Evolutionary conservation across 768 basidiomycete species (phyloP).

Genomic region (Boletales sp.): DNA sequence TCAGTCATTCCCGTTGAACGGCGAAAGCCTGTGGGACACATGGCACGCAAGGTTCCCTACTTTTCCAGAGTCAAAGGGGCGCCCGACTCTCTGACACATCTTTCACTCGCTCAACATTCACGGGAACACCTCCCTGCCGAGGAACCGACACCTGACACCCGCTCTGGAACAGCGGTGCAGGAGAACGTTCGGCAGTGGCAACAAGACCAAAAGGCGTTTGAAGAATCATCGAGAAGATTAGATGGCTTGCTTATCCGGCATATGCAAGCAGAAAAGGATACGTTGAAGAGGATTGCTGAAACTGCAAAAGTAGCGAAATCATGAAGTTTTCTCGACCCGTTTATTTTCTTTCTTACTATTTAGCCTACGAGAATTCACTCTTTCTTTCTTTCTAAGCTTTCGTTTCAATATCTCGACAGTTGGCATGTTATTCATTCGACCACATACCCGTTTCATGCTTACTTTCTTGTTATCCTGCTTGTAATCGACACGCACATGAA

Average conservation of each 20-base stretch:
- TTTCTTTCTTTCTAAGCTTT: not conserved
- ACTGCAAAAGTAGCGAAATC: conserved; percentile 34
- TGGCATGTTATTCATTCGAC: conserved; percentile 15
- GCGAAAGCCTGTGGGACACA: conserved; percentile 52
- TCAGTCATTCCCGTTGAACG: conserved; percentile 34
- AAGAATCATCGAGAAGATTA: conserved; percentile 61
- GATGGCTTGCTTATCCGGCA: conserved; percentile 82
- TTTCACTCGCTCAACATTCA: conserved; percentile 38
- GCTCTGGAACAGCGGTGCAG: conserved; percentile 11
- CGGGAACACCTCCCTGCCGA: conserved; percentile 35
- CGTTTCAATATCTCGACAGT: conserved; percentile 4
- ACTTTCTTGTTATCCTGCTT: conserved; percentile 16
- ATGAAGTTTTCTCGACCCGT: conserved; percentile 11
- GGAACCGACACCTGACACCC: conserved; percentile 9
- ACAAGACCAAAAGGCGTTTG: conserved; percentile 33
- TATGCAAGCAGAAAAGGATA: conserved; percentile 80
- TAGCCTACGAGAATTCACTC: conserved; percentile 13
- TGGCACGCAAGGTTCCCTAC: conserved; percentile 40
- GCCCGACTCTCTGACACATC: conserved; percentile 29
- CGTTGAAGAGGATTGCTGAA: conserved; percentile 69
- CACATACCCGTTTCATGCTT: conserved; percentile 24
- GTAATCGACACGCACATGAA: conserved; percentile 27
- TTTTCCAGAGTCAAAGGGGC: conserved; percentile 44
- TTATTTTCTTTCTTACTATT: not conserved
- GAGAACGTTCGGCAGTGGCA: conserved; percentile 29